Conservation (phyloP, 1,139 yeast species). For the Yarrowia galli region DNA sequence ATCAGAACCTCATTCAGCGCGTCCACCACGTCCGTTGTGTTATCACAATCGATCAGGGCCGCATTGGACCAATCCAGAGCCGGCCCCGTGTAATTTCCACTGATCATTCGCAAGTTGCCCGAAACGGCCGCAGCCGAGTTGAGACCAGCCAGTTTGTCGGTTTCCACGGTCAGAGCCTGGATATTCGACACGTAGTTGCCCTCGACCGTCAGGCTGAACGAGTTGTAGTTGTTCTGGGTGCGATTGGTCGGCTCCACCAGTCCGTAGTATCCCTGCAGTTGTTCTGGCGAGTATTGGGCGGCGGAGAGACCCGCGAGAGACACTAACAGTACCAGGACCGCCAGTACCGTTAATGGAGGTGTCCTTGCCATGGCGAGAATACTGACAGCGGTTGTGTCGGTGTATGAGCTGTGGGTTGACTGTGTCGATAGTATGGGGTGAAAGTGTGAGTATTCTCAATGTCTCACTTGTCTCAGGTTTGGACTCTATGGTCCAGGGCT, state of each 20-base stretch:
- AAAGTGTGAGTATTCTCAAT: too few species aligned
- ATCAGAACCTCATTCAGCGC: constrained; percentile 44
- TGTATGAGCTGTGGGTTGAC: too few species aligned
- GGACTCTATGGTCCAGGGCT: neutral
- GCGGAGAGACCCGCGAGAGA: neutral
- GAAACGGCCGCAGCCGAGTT: constrained; percentile 36
- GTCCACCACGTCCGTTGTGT: constrained; percentile 43
- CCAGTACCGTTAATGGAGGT: too few species aligned
- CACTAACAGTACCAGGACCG: neutral
- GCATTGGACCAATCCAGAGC: constrained; percentile 44
- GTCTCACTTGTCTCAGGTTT: constrained; percentile 2
- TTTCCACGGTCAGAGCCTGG: constrained; percentile 24
- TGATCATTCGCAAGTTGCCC: constrained; percentile 44
- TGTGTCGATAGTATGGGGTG: too few species aligned
- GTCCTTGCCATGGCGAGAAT: neutral
- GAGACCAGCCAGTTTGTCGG: constrained; percentile 23
- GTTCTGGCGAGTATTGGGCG: constrained; percentile 23
- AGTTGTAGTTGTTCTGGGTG: constrained; percentile 27
- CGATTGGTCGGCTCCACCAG: constrained; percentile 26
- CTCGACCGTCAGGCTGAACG: constrained; percentile 20
- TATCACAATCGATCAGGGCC: constrained; percentile 49
- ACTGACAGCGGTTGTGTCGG: neutral
- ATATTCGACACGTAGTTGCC: constrained; percentile 17
- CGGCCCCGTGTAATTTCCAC: constrained; percentile 38
- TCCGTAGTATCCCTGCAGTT: constrained; percentile 29